Conservation (phyloP, 208 protist genomes). For the Cochliopodium minus region DNA sequence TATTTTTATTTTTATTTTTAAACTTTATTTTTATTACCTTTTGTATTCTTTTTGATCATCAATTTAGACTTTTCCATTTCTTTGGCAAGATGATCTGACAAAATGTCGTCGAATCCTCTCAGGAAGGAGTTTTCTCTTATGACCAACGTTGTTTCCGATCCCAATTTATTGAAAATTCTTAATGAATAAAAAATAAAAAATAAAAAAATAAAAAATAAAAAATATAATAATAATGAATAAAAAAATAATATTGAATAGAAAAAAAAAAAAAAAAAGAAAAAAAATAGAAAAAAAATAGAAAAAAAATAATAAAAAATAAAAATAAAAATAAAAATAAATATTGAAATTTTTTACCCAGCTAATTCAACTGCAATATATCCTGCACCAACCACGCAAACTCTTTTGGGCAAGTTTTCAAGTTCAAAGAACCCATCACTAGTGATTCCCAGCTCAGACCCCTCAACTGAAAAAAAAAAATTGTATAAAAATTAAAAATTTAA, state of each 20-base stretch:
- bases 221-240: too few species aligned
- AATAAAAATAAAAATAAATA: too few species aligned
- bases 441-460: conserved; percentile 36
- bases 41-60: not conserved
- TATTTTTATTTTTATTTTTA: not conserved
- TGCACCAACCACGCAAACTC: conserved; percentile 56
- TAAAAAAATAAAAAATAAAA: too few species aligned
- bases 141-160: conserved; percentile 54
- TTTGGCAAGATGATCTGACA: conserved; percentile 34
- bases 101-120: conserved; percentile 65
- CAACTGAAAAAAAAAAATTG: too few species aligned
- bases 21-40: not conserved
- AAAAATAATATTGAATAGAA: too few species aligned
- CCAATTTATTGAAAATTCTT: conserved; percentile 51
- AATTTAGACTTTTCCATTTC: conserved; percentile 36
- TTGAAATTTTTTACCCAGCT: too few species aligned
- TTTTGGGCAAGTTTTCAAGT: conserved; percentile 38
- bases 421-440: conserved; percentile 60
- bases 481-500: too few species aligned
- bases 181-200: too few species aligned
- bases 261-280: too few species aligned
- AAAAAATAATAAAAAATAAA: too few species aligned
- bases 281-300: too few species aligned
- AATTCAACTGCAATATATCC: conserved; percentile 72
- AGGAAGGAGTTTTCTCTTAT: conserved; percentile 61